phyloP scores from a whole-genome alignment of 1,284 basidiomycete species.

The Ceratobasidium sp. region DNA sequence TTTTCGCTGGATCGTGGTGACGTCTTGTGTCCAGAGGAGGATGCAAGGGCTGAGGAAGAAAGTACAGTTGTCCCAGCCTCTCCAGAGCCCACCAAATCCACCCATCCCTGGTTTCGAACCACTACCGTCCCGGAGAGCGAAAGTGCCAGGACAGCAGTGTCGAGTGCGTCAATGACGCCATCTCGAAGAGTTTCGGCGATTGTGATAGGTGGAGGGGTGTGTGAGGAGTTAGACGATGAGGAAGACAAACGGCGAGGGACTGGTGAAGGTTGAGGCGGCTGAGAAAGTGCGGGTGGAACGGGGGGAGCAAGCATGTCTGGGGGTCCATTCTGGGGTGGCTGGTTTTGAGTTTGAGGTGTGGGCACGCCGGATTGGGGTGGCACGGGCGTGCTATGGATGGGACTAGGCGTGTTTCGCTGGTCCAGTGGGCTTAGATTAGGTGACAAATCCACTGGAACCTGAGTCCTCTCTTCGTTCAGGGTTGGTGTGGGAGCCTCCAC shows the following conservation, averaged over 20 bases:
- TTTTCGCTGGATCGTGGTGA: neutral
- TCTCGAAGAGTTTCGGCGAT: slow-evolving; percentile 10
- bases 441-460: too few relatives aligned
- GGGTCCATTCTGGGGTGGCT: neutral
- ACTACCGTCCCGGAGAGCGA: slow-evolving; percentile 13
- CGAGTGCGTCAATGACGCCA: slow-evolving; percentile 27
- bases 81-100: slow-evolving; percentile 1
- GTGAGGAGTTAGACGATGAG: neutral
- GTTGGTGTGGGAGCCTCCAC: neutral
- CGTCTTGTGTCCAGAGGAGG: neutral
- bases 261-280: neutral
- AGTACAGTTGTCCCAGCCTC: neutral
- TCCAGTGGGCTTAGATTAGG: too few relatives aligned
- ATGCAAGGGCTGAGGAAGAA: neutral
- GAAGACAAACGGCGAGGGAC: neutral
- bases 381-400: too few relatives aligned
- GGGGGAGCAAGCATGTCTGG: neutral
- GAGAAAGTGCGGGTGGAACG: neutral
- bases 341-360: neutral
- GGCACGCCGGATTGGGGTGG: neutral
- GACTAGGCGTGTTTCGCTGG: too few relatives aligned
- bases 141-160: slow-evolving; percentile 7
- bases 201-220: slow-evolving; percentile 1
- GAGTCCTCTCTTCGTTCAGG: too few relatives aligned
- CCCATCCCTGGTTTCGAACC: slow-evolving; percentile 16